A percentile compares a stretch with the other conserved stretches of the same genome.
Evolutionary conservation across 2,329 filamentous ascomycete genomes (phyloP).

Genomic region (Penicillium sp.): DNA sequence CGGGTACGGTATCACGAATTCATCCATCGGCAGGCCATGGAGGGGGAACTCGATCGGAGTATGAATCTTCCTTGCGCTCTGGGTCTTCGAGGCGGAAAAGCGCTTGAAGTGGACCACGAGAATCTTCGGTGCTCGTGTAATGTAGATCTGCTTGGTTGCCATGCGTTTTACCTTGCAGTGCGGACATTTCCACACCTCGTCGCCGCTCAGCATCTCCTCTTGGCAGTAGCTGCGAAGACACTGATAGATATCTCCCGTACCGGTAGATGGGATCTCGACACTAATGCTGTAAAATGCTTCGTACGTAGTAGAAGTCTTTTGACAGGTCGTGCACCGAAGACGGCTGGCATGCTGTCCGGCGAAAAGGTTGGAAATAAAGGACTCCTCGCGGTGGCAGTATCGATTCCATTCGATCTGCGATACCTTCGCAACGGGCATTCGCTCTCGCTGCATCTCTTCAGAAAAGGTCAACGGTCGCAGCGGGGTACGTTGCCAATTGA

Average conservation of each 20-base stretch:
- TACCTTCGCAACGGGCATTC: constrained; percentile 61
- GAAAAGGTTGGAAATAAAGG: constrained; percentile 77
- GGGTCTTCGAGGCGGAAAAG: constrained; percentile 58
- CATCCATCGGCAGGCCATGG: constrained; percentile 62
- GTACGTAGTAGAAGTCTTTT: constrained; percentile 64
- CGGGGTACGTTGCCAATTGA: constrained; percentile 59
- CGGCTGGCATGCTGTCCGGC: constrained; percentile 67
- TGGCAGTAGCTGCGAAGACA: constrained; percentile 69
- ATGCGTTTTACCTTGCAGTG: constrained; percentile 67
- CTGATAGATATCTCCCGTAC: constrained; percentile 60
- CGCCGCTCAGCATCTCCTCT: constrained; percentile 65
- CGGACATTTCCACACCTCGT: constrained; percentile 70
- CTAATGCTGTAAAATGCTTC: constrained; percentile 70
- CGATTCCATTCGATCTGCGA: constrained; percentile 71
- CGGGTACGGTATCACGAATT: constrained; percentile 56
- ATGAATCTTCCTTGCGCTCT: constrained; percentile 64
- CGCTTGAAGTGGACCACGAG: constrained; percentile 76
- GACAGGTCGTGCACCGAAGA: constrained; percentile 61
- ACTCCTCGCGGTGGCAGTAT: constrained; percentile 67
- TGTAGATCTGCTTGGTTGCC: constrained; percentile 67
- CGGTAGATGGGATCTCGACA: constrained; percentile 65
- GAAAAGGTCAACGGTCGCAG: constrained; percentile 58
- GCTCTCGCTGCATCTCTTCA: constrained; percentile 61
- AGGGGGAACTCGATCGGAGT: constrained; percentile 75
- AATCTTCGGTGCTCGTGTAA: constrained; percentile 75